phyloP scores from a whole-genome alignment of 345 rosid genomes.

The Citrus australasica region DNA sequence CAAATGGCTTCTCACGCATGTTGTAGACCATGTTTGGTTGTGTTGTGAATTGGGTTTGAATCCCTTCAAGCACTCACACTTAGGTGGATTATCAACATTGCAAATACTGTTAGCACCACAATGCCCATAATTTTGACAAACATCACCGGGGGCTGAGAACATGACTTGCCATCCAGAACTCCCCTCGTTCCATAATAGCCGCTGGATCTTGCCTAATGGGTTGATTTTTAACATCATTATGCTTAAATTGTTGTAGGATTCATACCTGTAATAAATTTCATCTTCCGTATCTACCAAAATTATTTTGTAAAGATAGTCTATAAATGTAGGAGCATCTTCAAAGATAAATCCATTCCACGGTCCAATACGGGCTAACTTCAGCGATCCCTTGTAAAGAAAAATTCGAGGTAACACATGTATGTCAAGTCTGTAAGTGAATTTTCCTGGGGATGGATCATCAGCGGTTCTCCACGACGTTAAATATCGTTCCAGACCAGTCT shows the following conservation, averaged over 20 bases:
- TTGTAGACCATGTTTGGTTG: background rate
- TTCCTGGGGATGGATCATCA: constrained; percentile 15
- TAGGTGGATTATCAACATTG: constrained; percentile 16
- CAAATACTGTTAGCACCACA: constrained; percentile 28
- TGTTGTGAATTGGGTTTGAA: constrained; percentile 17
- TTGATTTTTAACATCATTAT: background rate
- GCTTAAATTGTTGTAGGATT: background rate
- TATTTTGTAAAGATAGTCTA: background rate
- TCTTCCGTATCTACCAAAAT: background rate
- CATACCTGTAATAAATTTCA: constrained; percentile 18
- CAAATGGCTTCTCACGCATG: too few species aligned
- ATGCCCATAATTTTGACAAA: constrained; percentile 16
- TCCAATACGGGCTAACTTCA: constrained; percentile 15
- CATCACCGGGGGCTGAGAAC: constrained; percentile 14
- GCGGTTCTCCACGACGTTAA: constrained; percentile 27
- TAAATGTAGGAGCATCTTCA: constrained; percentile 7
- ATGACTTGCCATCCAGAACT: background rate
- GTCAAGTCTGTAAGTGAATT: constrained; percentile 12
- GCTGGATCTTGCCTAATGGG: background rate
- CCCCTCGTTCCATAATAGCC: constrained; percentile 16
- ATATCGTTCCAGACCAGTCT: constrained; percentile 20
- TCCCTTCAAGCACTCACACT: constrained; percentile 27
- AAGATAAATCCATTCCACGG: constrained; percentile 37
- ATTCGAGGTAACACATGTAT: constrained; percentile 26
- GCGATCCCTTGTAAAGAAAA: background rate